These are phyloP conservation scores for Ophiostoma himal-ulmi DNA, from an alignment of 2,329 filamentous ascomycete genomes.

Conservation along the genomic window DNA sequence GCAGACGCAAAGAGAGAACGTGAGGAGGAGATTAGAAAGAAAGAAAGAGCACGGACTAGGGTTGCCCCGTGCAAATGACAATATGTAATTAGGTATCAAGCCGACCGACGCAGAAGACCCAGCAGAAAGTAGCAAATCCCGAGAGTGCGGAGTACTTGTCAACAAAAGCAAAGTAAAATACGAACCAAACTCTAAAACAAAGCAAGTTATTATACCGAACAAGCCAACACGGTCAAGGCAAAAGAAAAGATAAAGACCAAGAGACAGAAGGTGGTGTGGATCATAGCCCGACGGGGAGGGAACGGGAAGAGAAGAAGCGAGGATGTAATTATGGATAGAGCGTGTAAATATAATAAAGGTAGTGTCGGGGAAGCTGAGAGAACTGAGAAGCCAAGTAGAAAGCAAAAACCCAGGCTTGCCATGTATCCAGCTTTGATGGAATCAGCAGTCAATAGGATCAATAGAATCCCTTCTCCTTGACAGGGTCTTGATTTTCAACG, in stretches of 20 bases:
- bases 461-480: not conserved
- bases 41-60: not conserved
- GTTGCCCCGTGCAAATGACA: not conserved
- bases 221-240: not conserved
- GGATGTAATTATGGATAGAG: conserved; percentile 5
- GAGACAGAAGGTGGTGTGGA: not conserved
- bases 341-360: conserved; percentile 11
- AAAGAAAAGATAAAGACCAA: not conserved
- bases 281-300: conserved; percentile 9
- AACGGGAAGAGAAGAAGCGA: conserved; percentile 5
- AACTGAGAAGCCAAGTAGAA: not conserved
- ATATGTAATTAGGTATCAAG: not conserved
- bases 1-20: not conserved
- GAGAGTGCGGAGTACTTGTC: not conserved
- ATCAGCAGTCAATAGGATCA: not conserved
- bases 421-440: too few species aligned
- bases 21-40: not conserved
- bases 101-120: not conserved
- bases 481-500: not conserved
- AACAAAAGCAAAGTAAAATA: not conserved
- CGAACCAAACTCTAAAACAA: not conserved
- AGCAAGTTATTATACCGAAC: not conserved
- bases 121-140: not conserved
- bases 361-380: not conserved
- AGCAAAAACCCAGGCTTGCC: not conserved